Evolutionary conservation across 139 green algal species (phyloP), one percentile per base, ranked within the genome.

Genomic region (Picochlorum costavermella): DNA sequence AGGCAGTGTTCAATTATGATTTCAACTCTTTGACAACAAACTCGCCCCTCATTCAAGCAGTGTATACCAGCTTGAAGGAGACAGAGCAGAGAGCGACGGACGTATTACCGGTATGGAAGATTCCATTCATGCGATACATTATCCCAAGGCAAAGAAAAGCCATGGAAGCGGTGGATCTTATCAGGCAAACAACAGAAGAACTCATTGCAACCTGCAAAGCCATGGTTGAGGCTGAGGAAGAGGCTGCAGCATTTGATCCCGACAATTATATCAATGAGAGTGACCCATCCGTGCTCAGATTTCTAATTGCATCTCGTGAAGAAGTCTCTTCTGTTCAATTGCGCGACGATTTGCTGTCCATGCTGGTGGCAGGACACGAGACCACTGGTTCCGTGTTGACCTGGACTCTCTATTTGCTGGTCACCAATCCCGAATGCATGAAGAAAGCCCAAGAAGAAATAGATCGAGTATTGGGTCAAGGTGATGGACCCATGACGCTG

Each of bases 21-120:
- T 99, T 99, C 64, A 79, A 96, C 61, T 68, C 93, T 4, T 82
- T 98, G 46, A 96, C 74, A 50, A 83, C 64, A 4, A 70, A 89
- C 63, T 82, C 58, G 14, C 88, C 85, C 5, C 44, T 96, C 57
- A 96, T 96, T 60, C 86, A 94, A 75, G 94, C 92, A 0, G 92
- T 98, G 46, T 99, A 99, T 85, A 99, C 91, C 1, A 77, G 87
- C 3, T 80, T 99, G 3, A 99, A 99, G 75, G 93, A 99, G 76
- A 97, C 92, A 8, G 94, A 99, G 78, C 78, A 82, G 20, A 75
- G 94, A 8, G 89, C 93, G 8, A 99, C 92, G 16, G 92, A 98
- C 78, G 69, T 98, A 75, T 72, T 98, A 64, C 92, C 92, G 2
- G 80, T 92, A 50, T 98, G 91, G 91, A 95, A 96, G 83, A 63